Evolutionary conservation across 2,329 filamentous ascomycete genomes (phyloP).

Genomic region (Verruconis gallopava): DNA sequence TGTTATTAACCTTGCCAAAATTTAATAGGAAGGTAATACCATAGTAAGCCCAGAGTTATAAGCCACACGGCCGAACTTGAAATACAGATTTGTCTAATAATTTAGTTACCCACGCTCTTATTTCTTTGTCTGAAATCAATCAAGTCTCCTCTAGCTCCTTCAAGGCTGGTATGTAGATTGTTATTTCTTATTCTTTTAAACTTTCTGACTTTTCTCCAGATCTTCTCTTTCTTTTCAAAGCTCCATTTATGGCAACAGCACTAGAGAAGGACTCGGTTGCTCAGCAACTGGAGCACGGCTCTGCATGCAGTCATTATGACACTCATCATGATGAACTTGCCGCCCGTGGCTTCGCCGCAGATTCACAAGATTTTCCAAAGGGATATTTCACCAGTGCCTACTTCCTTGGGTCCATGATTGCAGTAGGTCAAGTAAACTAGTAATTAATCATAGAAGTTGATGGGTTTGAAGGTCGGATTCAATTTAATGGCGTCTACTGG

Average conservation of each 20-base stretch:
- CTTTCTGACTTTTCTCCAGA: too few relatives aligned
- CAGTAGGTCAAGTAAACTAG: constrained; percentile 1
- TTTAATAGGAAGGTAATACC: too few relatives aligned
- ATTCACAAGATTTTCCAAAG: constrained; percentile 3
- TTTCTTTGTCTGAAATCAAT: too few relatives aligned
- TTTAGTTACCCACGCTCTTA: too few relatives aligned
- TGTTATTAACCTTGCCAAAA: too few relatives aligned
- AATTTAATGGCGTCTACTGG: constrained; percentile 11
- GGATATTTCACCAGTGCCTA: constrained; percentile 5
- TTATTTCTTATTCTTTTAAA: too few relatives aligned
- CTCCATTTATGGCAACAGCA: constrained; percentile 19
- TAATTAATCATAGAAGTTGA: neutral
- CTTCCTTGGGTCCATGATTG: constrained; percentile 8
- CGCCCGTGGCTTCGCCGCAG: constrained; percentile 10
- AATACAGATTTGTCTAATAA: too few relatives aligned
- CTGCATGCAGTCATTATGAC: neutral
- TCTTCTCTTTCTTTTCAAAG: constrained; percentile 53
- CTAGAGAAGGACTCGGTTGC: neutral
- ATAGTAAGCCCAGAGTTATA: too few relatives aligned
- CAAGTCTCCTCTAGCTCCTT: too few relatives aligned
- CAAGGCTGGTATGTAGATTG: too few relatives aligned
- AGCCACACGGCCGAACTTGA: too few relatives aligned
- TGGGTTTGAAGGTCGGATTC: constrained; percentile 12
- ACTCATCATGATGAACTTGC: constrained; percentile 10
- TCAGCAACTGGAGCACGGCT: neutral